Percentiles rank a stretch among this genome's conserved stretches.
Evolutionary conservation across 805 yeast genomes (phyloP).

Genomic region (Torulaspora franciscae): DNA sequence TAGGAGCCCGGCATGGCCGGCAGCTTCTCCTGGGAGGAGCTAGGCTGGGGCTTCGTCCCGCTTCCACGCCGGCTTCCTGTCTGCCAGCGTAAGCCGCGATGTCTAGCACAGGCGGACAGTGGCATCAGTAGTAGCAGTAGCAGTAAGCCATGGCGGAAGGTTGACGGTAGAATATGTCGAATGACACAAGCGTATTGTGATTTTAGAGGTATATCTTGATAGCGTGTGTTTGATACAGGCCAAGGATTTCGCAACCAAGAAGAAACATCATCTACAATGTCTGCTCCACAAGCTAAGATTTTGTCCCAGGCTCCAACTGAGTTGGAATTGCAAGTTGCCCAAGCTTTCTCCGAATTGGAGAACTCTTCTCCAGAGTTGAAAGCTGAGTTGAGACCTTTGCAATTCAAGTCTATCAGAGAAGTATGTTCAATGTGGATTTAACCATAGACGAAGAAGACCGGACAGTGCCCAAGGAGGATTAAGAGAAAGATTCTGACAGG

Average conservation of each 20-base stretch:
- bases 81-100: background rate
- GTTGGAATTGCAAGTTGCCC: conserved; percentile 99
- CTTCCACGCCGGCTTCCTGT: background rate
- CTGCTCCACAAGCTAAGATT: conserved; percentile 89
- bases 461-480: background rate
- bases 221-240: conserved; percentile 7
- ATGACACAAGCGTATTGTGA: background rate
- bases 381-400: conserved; percentile 97
- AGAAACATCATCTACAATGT: conserved; percentile 51
- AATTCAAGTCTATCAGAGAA: conserved; percentile 97
- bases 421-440: conserved; percentile 35
- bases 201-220: background rate
- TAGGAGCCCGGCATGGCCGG: no score
- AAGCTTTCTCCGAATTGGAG: conserved; percentile 96
- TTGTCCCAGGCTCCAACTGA: conserved; percentile 94
- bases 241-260: conserved; percentile 16
- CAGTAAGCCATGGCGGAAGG: conserved; percentile 1
- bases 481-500: background rate
- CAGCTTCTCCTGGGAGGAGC: no score
- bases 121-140: conserved; percentile 1
- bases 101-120: background rate
- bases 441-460: background rate
- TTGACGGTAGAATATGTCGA: background rate
- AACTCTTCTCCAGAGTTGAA: conserved; percentile 88
- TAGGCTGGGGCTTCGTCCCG: background rate